Evolutionary conservation across 1,139 yeast species (phyloP).

Genomic region (Suhomyces yuchorum): DNA sequence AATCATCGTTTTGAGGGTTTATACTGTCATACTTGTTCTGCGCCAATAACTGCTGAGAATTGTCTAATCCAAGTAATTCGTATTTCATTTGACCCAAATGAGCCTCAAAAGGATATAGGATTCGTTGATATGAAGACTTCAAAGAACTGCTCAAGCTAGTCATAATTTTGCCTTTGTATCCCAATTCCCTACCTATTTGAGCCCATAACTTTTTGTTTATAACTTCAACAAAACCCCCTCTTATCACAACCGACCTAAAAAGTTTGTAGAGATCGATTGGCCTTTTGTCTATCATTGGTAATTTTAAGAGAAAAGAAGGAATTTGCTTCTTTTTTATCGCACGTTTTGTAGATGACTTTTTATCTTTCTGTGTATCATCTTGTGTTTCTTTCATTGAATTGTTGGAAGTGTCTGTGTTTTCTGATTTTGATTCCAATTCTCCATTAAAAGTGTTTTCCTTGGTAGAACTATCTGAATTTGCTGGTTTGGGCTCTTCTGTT

Average conservation of each 20-base stretch:
- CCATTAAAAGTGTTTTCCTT: neutral
- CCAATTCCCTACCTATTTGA: constrained; percentile 72
- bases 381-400: neutral
- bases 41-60: neutral
- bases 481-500: neutral
- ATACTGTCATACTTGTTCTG: neutral
- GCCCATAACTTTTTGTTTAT: constrained; percentile 62
- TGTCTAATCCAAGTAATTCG: constrained; percentile 13
- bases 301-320: constrained; percentile 21
- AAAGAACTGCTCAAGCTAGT: constrained; percentile 72
- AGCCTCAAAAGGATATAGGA: constrained; percentile 38
- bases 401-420: neutral
- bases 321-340: constrained; percentile 7
- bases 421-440: neutral
- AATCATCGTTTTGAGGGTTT: neutral
- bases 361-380: neutral
- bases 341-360: neutral
- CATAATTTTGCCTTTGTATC: constrained; percentile 69
- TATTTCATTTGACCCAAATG: constrained; percentile 21
- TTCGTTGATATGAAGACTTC: constrained; percentile 54
- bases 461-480: neutral
- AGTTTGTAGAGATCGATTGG: constrained; percentile 57
- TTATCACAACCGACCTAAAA: constrained; percentile 50
- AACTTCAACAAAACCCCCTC: constrained; percentile 63
- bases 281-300: constrained; percentile 60